Conservation (phyloP, 305 asterid genomes). For the Fraxinus greggii region DNA sequence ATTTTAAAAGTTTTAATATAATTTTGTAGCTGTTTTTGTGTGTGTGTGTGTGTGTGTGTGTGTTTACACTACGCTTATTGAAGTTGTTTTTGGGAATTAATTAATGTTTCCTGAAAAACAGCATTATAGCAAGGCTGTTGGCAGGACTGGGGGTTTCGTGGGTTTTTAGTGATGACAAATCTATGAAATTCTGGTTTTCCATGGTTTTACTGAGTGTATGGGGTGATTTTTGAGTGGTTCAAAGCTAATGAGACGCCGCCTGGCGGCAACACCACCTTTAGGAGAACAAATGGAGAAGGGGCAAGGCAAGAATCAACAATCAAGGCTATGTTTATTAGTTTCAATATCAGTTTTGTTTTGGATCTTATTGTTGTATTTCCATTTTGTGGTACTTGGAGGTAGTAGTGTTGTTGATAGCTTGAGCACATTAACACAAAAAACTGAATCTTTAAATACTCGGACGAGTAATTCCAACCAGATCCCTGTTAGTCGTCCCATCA, state of each 20-base stretch:
- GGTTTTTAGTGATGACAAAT: slow-evolving; percentile 1
- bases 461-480: slow-evolving; percentile 17
- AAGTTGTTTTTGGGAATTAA: background rate
- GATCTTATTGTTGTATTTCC: slow-evolving; percentile 64
- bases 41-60: background rate
- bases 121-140: slow-evolving; percentile 17
- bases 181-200: background rate
- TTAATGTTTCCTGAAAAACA: slow-evolving; percentile 20
- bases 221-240: slow-evolving; percentile 16
- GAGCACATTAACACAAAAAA: slow-evolving; percentile 25
- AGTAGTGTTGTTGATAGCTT: slow-evolving; percentile 24
- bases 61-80: background rate
- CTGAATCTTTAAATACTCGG: background rate
- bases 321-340: slow-evolving; percentile 55
- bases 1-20: background rate
- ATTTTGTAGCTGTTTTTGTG: background rate
- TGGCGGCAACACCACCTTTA: slow-evolving; percentile 28
- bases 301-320: slow-evolving; percentile 44
- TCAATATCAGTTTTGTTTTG: slow-evolving; percentile 56
- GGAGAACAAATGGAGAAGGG: slow-evolving; percentile 60
- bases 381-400: slow-evolving; percentile 48
- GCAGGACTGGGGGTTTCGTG: slow-evolving; percentile 15
- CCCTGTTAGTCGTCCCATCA: slow-evolving; percentile 17
- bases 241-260: slow-evolving; percentile 51
- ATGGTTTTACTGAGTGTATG: slow-evolving; percentile 1